phyloP scores from a whole-genome alignment of 2,329 filamentous ascomycete genomes.

The Alternaria sp. region DNA sequence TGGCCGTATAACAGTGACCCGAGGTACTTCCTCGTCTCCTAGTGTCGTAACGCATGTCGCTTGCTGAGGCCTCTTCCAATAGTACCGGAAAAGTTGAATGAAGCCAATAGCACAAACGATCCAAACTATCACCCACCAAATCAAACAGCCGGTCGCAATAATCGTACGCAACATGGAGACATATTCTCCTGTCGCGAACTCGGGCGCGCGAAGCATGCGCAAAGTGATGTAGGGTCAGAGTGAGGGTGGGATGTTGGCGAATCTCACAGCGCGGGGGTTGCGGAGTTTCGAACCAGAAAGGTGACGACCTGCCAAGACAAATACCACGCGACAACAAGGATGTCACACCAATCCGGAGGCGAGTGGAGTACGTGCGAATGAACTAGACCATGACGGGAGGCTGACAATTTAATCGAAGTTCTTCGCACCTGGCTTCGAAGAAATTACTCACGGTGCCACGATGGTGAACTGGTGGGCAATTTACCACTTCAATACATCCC shows the following conservation, averaged over 20 bases:
- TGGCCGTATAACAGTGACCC: constrained; percentile 89
- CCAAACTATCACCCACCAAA: constrained; percentile 66
- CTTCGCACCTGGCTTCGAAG: no score
- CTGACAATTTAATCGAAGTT: no score
- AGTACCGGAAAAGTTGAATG: constrained; percentile 66
- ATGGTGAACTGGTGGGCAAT: no score
- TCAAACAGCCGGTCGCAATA: constrained; percentile 59
- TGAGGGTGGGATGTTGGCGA: constrained; percentile 25
- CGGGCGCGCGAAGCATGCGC: constrained; percentile 49
- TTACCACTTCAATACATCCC: no score
- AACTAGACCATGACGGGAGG: no score
- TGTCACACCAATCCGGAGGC: no score
- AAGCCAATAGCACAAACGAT: constrained; percentile 67
- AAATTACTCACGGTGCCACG: no score
- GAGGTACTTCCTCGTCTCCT: constrained; percentile 66
- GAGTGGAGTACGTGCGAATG: no score
- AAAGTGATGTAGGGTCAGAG: constrained; percentile 21
- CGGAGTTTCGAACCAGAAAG: constrained; percentile 26
- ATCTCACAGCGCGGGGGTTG: constrained; percentile 29
- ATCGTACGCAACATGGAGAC: constrained; percentile 49
- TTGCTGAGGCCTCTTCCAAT: constrained; percentile 56
- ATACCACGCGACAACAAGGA: constrained; percentile 1
- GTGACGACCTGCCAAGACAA: constrained; percentile 18
- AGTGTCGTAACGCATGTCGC: constrained; percentile 53
- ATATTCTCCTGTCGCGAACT: constrained; percentile 38